A percentile compares a stretch with the other conserved stretches of the same genome.
phyloP scores from a whole-genome alignment of 139 green algal genomes.

The Chlorella vulgaris region DNA sequence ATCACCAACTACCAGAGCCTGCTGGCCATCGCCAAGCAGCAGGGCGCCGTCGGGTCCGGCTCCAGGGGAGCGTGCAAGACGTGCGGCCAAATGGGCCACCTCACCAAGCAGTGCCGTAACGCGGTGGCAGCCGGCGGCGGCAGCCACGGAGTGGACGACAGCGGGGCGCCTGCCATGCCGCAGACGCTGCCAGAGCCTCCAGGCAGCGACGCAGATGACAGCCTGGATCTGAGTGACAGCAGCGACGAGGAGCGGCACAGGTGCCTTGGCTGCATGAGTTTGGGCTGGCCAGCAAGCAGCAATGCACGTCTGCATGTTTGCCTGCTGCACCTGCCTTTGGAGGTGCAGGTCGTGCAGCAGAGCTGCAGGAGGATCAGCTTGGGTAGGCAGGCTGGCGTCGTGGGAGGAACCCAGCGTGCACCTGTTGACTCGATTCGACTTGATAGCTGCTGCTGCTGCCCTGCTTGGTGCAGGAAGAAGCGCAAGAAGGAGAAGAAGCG shows the following conservation, averaged over 20 bases:
- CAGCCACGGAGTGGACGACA: background rate
- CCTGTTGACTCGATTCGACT: background rate
- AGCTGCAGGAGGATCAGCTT: background rate
- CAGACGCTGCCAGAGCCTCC: slow-evolving; percentile 12
- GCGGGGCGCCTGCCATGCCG: background rate
- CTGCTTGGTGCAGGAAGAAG: slow-evolving; percentile 25
- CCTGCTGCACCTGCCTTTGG: no score
- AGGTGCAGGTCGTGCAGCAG: background rate
- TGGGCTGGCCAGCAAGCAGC: background rate
- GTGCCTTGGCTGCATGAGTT: background rate
- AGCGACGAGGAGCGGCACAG: slow-evolving; percentile 31
- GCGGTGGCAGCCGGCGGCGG: slow-evolving; percentile 14
- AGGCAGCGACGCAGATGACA: slow-evolving; percentile 30
- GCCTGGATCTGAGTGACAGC: slow-evolving; percentile 18
- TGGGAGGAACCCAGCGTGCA: background rate
- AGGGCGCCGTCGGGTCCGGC: slow-evolving; percentile 62
- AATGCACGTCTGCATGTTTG: no score
- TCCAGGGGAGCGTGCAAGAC: slow-evolving; percentile 80
- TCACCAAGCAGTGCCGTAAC: slow-evolving; percentile 91
- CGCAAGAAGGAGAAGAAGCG: slow-evolving; percentile 48
- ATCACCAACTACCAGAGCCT: slow-evolving; percentile 70
- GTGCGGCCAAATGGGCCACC: slow-evolving; percentile 85
- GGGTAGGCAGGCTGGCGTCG: background rate
- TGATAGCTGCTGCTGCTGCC: slow-evolving; percentile 30
- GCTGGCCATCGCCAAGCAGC: slow-evolving; percentile 70